phyloP scores from a whole-genome alignment of 2,329 filamentous ascomycete species.

The Cytospora paraplurivora region DNA sequence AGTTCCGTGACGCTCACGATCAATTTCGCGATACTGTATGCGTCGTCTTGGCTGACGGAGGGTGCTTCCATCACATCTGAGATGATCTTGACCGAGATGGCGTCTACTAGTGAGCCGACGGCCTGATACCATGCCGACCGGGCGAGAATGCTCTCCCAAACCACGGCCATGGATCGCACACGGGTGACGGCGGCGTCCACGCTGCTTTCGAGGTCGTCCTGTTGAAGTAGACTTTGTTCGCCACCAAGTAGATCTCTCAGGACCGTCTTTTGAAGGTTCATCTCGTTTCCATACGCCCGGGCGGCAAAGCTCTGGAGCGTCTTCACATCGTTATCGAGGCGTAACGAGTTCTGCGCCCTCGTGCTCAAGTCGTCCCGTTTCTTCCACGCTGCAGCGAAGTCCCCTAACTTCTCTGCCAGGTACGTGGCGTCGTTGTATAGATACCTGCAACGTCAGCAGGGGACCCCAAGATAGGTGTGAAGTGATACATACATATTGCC shows the following conservation, averaged over 20 bases:
- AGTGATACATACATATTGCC: conserved; percentile 61
- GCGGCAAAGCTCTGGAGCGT: conserved; percentile 62
- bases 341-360: conserved; percentile 56
- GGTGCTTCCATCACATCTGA: conserved; percentile 63
- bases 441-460: conserved; percentile 46
- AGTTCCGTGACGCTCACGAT: conserved; percentile 60
- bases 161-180: conserved; percentile 54
- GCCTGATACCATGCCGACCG: conserved; percentile 66
- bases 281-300: conserved; percentile 62
- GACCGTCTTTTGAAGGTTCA: conserved; percentile 61
- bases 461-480: too few relatives aligned
- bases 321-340: conserved; percentile 61
- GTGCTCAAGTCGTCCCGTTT: conserved; percentile 53
- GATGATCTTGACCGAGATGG: conserved; percentile 61
- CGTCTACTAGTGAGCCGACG: conserved; percentile 60
- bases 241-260: conserved; percentile 63
- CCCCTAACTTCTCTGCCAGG: conserved; percentile 58
- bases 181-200: conserved; percentile 57
- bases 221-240: conserved; percentile 61
- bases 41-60: conserved; percentile 64
- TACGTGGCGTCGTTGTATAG: conserved; percentile 70
- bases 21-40: conserved; percentile 61
- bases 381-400: conserved; percentile 55
- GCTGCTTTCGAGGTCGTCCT: conserved; percentile 54
- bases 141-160: conserved; percentile 61